Evolutionary conservation across 306 rosid species (phyloP), one percentile per base, ranked within the genome.

Genomic region (Mucuna pruriens): DNA sequence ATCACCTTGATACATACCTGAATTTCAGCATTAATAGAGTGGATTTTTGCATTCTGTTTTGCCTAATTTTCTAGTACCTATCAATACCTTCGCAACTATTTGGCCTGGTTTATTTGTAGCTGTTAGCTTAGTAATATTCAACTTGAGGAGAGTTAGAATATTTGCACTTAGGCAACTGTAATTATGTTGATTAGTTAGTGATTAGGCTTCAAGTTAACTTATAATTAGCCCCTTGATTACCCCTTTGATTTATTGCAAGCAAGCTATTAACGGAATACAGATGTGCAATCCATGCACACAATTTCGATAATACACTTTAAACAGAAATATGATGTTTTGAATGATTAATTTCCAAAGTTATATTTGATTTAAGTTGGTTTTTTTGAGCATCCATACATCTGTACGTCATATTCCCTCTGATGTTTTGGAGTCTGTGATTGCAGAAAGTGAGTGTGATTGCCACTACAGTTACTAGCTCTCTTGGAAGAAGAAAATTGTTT

Each of bases 381-480:
- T 73, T 40, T 65, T 42, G 19, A 70, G 55, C 40, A 22, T 25
- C 6, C 38, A 58, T 48, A 36, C 1, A 38, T 62, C 40, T 71
- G 45, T 71, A 33, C 45, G 38, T 17, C 23, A 42, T 66, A 69
- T 72, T 68, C 75, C 77, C 44, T 46, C 84, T 78, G 49, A 88
- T 4, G 15, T 64, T 77, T 74, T 57, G 51, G 57, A 19, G 38
- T 83, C 39, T 83, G 62, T 54, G 66, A 81, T 85, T 82, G 78
- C 91, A 95, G 99, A 95, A 95, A 90, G 94, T 90, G 75, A 88
- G 86, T 69, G 92, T 95, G 75, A 88, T 93, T 80, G 97, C 99
- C 33, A 70, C 82, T 61, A 88, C 98, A 23, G 92, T 93, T 72
- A 89, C 92, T 69, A 93, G 89, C 87, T 89, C 99, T 72, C 66